These are phyloP conservation scores for Pachyrhizus erosus DNA, from an alignment of 306 rosid species.

Conservation along the genomic window DNA sequence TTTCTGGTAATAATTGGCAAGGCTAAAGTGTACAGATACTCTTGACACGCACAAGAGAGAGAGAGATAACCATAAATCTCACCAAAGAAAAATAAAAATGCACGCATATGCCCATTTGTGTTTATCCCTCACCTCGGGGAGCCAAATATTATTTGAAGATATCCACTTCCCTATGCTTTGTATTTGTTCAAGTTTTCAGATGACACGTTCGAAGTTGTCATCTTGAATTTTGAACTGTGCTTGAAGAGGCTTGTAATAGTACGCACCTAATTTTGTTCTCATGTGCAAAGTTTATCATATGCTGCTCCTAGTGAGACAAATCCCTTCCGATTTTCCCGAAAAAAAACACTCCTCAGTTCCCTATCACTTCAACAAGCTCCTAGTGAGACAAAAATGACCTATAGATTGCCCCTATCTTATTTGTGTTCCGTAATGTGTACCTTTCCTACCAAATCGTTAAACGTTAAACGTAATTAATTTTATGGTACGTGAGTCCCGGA, in stretches of 20 bases:
- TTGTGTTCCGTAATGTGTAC: not conserved
- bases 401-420: too few relatives aligned
- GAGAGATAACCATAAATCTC: not conserved
- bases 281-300: not conserved
- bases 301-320: too few relatives aligned
- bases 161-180: not conserved
- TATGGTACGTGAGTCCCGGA: too few relatives aligned
- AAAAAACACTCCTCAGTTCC: too few relatives aligned
- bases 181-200: constrained; percentile 4
- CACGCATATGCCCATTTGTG: not conserved
- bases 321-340: too few relatives aligned
- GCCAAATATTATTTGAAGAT: not conserved
- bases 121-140: not conserved
- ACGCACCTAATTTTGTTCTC: not conserved
- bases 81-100: not conserved
- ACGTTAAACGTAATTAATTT: not conserved
- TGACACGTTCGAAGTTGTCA: not conserved
- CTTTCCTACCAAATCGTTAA: not conserved
- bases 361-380: too few relatives aligned
- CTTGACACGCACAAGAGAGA: not conserved
- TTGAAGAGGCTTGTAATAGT: not conserved
- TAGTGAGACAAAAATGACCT: too few relatives aligned
- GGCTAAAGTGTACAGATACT: constrained; percentile 37
- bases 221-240: not conserved
- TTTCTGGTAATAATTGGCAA: constrained; percentile 55